A percentile compares a stretch with the other conserved stretches of the same genome.
Conservation (phyloP, 192 early-diverging fungal species). For the Umbelopsis sp. region DNA sequence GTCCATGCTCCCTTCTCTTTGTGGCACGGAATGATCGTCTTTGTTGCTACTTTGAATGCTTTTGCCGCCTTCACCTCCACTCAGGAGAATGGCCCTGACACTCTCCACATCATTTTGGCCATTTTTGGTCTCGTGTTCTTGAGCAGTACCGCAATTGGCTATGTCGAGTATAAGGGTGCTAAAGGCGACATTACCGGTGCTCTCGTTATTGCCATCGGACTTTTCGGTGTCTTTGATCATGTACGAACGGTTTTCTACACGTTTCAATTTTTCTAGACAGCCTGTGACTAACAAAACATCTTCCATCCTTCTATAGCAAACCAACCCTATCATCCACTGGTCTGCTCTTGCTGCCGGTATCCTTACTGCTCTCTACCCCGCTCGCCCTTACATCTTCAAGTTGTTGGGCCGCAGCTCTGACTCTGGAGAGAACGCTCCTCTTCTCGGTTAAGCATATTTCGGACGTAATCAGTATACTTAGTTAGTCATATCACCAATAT, state of each 20-base stretch:
- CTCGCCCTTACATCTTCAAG: slow-evolving; percentile 43
- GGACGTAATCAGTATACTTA: not conserved
- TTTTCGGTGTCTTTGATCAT: slow-evolving; percentile 48
- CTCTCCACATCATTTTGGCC: slow-evolving; percentile 49
- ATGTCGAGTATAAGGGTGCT: slow-evolving; percentile 60
- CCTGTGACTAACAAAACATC: too few relatives aligned
- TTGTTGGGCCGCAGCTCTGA: slow-evolving; percentile 35
- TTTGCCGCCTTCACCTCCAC: slow-evolving; percentile 60
- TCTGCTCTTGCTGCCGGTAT: slow-evolving; percentile 49
- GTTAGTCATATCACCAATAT: not conserved
- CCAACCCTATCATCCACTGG: slow-evolving; percentile 45
- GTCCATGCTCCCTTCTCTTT: slow-evolving; percentile 71
- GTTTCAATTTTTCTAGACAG: not conserved
- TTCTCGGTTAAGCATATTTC: slow-evolving; percentile 47
- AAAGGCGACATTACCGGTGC: slow-evolving; percentile 67
- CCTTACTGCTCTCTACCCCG: slow-evolving; percentile 44
- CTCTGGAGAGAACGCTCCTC: slow-evolving; percentile 47
- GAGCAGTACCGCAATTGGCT: slow-evolving; percentile 57
- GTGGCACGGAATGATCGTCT: slow-evolving; percentile 68
- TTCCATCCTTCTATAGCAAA: slow-evolving; percentile 25
- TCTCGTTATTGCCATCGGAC: slow-evolving; percentile 61
- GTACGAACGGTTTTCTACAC: not conserved
- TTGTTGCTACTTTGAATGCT: slow-evolving; percentile 58
- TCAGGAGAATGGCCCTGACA: slow-evolving; percentile 39
- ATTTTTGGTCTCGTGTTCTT: slow-evolving; percentile 57